Conservation (phyloP, 2,329 filamentous ascomycete species). For the Aspergillus neoniger region DNA sequence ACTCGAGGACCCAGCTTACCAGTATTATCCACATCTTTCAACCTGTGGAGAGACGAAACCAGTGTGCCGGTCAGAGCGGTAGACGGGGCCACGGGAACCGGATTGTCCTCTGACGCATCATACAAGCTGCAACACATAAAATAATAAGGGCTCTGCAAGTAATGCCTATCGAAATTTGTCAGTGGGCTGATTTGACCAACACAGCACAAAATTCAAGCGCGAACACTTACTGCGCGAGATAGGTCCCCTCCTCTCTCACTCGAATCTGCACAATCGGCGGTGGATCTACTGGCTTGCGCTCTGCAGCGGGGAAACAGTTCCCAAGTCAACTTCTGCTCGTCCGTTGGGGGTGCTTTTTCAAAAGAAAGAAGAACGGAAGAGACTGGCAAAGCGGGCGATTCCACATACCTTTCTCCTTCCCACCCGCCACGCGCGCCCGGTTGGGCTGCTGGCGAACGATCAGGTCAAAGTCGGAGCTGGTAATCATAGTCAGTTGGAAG, state of each 20-base stretch:
- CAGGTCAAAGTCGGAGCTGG: constrained; percentile 59
- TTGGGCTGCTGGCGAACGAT: constrained; percentile 67
- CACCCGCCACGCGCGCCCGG: constrained; percentile 67
- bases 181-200: constrained; percentile 13
- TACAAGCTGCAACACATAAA: constrained; percentile 63
- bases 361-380: background rate
- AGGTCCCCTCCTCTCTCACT: constrained; percentile 50
- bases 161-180: constrained; percentile 49
- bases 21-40: constrained; percentile 75
- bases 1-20: constrained; percentile 39
- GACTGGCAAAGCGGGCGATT: background rate
- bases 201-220: background rate
- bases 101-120: constrained; percentile 50
- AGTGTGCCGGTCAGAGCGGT: constrained; percentile 69
- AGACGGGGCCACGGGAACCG: constrained; percentile 46
- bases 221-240: constrained; percentile 61
- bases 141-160: constrained; percentile 65
- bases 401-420: constrained; percentile 70
- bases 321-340: constrained; percentile 16
- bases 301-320: constrained; percentile 43
- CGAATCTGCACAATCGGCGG: constrained; percentile 78
- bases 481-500: constrained; percentile 43
- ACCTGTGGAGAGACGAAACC: constrained; percentile 76
- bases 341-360: constrained; percentile 3
- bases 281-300: constrained; percentile 81